Base-by-base conservation (phyloP, 768 basidiomycete genomes). In the Amanita thiersii region DNA sequence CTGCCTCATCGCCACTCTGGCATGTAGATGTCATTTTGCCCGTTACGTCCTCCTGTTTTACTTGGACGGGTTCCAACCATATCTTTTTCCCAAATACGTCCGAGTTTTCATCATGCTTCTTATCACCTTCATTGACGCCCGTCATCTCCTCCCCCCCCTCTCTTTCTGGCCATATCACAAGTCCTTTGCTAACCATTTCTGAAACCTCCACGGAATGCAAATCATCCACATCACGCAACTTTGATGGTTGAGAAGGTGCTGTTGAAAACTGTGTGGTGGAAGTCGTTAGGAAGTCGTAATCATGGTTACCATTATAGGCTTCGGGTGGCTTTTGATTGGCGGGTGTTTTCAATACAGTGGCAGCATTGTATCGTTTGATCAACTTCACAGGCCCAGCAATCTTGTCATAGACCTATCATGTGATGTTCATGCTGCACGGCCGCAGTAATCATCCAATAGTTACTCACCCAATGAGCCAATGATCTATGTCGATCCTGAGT, bases 391-490 rank as follows among this genome's bases (percentile, higher is more conserved):
- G 57, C n/a, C 58, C 59, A 10, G 51, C 48, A 15, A 58, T 59
- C 14, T 51, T 52, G 30, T 43, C 40, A 14, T 53, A 47, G 5
- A 57, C 54, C 54, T 61, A 29, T 29, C 26, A 5, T 8, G 21
- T 17, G 15, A 33, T 21, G 21, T 21, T 4, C n/a, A 32, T 32
- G 5, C 15, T 14, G 29, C 31, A 14, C 32, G 8, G 21, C 21
- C n/a, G 8, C 28, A 15, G 15, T 26, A 32, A 41, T 17, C 33
- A 18, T 35, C 11, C 6, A 28, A 6, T 20, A 17, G 12, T 18
- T 36, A 46, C 70, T 47, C 53, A 81, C 83, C 77, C 72, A 75
- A 45, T 70, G 69, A 9, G 67, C 71, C 26, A 83, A 53, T 31
- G 52, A 50, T 11, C 56, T 61, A 52, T 83, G 83, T 32, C 72